A percentile compares a stretch with the other conserved stretches of the same genome.
These are phyloP conservation scores for Pestalotiopsis sp. DNA, from an alignment of 2,329 filamentous ascomycete species.

Conservation along the genomic window DNA sequence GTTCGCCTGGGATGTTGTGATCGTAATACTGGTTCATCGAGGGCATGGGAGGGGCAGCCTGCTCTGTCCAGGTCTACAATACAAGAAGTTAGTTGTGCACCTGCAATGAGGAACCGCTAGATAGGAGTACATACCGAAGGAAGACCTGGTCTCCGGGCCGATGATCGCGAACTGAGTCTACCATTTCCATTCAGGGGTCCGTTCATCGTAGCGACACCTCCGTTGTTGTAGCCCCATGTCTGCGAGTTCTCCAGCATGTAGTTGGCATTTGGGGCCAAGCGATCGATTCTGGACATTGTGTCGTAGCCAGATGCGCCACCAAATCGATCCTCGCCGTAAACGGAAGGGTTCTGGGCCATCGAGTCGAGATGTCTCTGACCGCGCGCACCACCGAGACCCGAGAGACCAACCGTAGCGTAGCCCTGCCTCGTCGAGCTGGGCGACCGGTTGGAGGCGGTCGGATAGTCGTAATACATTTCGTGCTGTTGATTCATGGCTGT, in stretches of 20 bases:
- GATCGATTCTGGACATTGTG: slow-evolving; percentile 46
- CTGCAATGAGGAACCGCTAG: neutral
- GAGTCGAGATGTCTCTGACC: slow-evolving; percentile 74
- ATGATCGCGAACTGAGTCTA: slow-evolving; percentile 51
- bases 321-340: slow-evolving; percentile 74
- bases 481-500: slow-evolving; percentile 53
- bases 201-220: slow-evolving; percentile 65
- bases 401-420: slow-evolving; percentile 60
- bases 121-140: slow-evolving; percentile 66
- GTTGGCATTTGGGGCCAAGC: slow-evolving; percentile 35
- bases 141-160: slow-evolving; percentile 63
- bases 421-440: slow-evolving; percentile 71
- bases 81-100: slow-evolving; percentile 13
- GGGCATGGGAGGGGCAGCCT: slow-evolving; percentile 45
- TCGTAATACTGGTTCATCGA: slow-evolving; percentile 37
- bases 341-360: slow-evolving; percentile 65
- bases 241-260: slow-evolving; percentile 71
- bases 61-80: slow-evolving; percentile 55
- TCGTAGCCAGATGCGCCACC: slow-evolving; percentile 63
- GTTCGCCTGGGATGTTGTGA: slow-evolving; percentile 40
- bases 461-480: slow-evolving; percentile 77
- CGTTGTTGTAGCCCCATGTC: slow-evolving; percentile 77
- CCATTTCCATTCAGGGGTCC: slow-evolving; percentile 68
- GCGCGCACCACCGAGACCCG: slow-evolving; percentile 59
- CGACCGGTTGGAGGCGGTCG: slow-evolving; percentile 64